These are phyloP conservation scores for Gaeumannomyces sp. DNA, from an alignment of 2,329 filamentous ascomycete species.

Conservation along the genomic window DNA sequence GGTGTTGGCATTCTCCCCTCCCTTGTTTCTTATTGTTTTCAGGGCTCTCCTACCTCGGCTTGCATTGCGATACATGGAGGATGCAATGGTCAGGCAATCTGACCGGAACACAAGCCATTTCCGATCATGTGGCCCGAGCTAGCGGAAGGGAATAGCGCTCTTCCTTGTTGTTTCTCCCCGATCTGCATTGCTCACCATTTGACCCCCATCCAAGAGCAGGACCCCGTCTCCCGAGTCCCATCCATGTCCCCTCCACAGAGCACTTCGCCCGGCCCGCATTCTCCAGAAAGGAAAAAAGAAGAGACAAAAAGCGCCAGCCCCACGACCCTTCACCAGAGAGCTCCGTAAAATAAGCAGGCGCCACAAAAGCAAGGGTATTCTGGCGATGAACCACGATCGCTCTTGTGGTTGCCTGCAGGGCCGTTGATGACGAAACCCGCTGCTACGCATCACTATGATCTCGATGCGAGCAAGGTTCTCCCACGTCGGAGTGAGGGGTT, in stretches of 20 bases:
- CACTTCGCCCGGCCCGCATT: not conserved
- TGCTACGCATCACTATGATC: not conserved
- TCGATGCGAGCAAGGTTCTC: not conserved
- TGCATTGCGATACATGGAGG: not conserved
- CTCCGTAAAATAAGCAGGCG: not conserved
- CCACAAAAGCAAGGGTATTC: conserved; percentile 1
- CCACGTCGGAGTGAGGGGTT: not conserved
- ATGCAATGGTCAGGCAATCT: not conserved
- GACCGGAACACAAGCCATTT: too few species aligned
- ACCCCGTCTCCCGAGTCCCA: not conserved
- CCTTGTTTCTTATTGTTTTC: not conserved
- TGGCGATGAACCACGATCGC: not conserved
- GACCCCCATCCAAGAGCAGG: too few species aligned
- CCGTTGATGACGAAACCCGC: not conserved
- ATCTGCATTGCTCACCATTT: not conserved
- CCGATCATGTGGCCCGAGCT: too few species aligned
- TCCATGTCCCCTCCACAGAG: not conserved
- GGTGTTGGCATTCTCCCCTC: not conserved
- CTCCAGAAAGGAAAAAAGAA: not conserved
- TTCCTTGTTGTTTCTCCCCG: not conserved
- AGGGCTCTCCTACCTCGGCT: not conserved
- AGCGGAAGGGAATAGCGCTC: too few species aligned
- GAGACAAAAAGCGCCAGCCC: too few species aligned
- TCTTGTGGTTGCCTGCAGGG: not conserved
- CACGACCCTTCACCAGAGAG: not conserved